Evolutionary conservation across 148 eudicot genomes (phyloP), one percentile per base, ranked within the genome.

Genomic region (Chenopodium berlandieri): DNA sequence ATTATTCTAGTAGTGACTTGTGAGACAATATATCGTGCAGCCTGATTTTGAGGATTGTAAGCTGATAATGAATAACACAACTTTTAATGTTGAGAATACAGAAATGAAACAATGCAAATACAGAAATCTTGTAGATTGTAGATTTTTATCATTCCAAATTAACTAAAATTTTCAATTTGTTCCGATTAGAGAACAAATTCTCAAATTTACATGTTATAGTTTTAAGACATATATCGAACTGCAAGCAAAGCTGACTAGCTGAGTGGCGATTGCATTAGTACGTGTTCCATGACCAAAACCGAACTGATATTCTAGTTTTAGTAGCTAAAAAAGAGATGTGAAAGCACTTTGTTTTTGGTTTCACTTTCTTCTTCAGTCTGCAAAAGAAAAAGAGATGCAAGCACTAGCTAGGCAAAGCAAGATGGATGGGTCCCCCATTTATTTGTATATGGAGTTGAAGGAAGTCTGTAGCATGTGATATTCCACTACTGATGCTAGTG

Each of bases 321-420:
- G 58, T 30, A 70, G 23, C 31, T 48, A 17, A 20, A 48, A 67
- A 0, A 78, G 74, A 75, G 37, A 75, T 80, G 83, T 62, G 86
- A 84, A 80, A 84, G 79, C 73, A 63, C 25, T 20, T 73, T 14
- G 62, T 56, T 56, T 13, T 56, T 37, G 48, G 34, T 71, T n/a
- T 20, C 67, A 56, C 34, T 17, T 54, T 65, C 54, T 74, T 73
- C 58, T 47, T 52, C 68, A 82, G 68, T 12, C 83, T 65, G 81
- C 32, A 76, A 56, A 81, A 64, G 56, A 48, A 70, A 76, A 72
- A 67, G 79, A 78, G 52, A 76, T 27, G 76, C 27, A 68, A 56
- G 81, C 88, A 86, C 84, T 83, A 83, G 44, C 62, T 68, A 78
- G 85, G 84, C 86, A 86, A 86, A 86, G 69, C 32, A 71, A 80